phyloP scores from a whole-genome alignment of 768 basidiomycete genomes.

The Thelephora ganbajun region DNA sequence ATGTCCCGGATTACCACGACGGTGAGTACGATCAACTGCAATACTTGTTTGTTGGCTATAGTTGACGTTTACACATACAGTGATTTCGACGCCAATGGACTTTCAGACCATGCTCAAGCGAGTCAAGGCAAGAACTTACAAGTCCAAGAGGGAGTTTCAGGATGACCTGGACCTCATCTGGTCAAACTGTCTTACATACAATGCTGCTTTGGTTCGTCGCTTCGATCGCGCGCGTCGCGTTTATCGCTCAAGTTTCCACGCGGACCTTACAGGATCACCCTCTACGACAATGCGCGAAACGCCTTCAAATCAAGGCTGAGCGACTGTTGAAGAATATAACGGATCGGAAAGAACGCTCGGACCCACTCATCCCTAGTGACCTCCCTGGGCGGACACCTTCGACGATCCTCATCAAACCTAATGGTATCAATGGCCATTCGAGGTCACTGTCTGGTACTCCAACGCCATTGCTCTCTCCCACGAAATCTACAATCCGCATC shows the following conservation, averaged over 20 bases:
- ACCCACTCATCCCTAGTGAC: constrained; percentile 47
- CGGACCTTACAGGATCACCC: constrained; percentile 57
- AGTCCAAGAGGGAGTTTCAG: constrained; percentile 86
- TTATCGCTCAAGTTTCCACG: background rate
- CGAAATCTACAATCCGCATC: constrained; percentile 7
- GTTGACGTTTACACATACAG: constrained; percentile 25
- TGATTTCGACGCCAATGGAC: constrained; percentile 94
- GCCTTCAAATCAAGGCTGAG: constrained; percentile 75
- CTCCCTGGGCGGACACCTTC: constrained; percentile 15
- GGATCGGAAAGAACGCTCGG: constrained; percentile 71
- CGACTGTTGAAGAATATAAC: constrained; percentile 79
- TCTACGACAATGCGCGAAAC: constrained; percentile 65
- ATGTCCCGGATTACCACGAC: constrained; percentile 90
- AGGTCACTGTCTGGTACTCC: constrained; percentile 27
- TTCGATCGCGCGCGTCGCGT: background rate
- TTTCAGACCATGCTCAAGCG: constrained; percentile 85
- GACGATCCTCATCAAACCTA: constrained; percentile 17
- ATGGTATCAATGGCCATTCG: constrained; percentile 31
- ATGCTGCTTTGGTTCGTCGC: constrained; percentile 70
- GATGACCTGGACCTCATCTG: constrained; percentile 94
- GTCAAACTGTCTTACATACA: constrained; percentile 90
- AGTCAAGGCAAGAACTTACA: constrained; percentile 85
- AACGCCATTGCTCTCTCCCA: constrained; percentile 18
- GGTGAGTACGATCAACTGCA: constrained; percentile 30
- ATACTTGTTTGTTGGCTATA: background rate